Conservation (phyloP, 768 basidiomycete genomes). For the Leucosporidium yakuticum region DNA sequence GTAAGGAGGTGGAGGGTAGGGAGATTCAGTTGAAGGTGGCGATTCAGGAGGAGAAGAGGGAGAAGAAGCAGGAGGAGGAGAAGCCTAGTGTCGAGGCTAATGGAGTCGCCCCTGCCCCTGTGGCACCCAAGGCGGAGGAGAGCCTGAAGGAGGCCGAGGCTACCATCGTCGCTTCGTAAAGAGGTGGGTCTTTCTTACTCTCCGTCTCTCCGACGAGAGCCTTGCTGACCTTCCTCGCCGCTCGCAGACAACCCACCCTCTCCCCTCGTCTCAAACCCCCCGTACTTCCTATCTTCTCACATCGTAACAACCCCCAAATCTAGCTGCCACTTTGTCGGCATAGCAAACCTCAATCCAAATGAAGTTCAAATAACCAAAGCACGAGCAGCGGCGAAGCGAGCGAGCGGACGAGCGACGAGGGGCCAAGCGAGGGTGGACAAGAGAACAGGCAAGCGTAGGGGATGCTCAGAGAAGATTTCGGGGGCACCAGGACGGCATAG, state of each 20-base stretch:
- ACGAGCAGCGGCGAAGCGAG: too few relatives aligned
- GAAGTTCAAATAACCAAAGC: too few relatives aligned
- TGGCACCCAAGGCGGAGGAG: not conserved
- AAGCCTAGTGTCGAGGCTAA: not conserved
- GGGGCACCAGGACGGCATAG: too few relatives aligned
- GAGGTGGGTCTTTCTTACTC: not conserved
- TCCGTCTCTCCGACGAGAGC: not conserved
- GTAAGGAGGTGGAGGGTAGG: slow-evolving; percentile 80
- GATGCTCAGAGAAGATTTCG: too few relatives aligned
- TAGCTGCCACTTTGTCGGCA: too few relatives aligned
- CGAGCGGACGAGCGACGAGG: too few relatives aligned
- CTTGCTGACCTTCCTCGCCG: not conserved
- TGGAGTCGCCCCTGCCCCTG: not conserved
- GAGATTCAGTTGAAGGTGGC: slow-evolving; percentile 90
- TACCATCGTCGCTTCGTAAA: slow-evolving; percentile 32
- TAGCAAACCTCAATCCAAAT: too few relatives aligned
- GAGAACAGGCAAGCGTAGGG: too few relatives aligned
- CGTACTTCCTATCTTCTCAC: too few relatives aligned
- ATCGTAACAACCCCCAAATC: too few relatives aligned
- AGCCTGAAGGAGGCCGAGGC: slow-evolving; percentile 23
- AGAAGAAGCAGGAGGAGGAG: slow-evolving; percentile 6
- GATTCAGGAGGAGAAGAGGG: slow-evolving; percentile 58
- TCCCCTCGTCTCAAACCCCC: too few relatives aligned
- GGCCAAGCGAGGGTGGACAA: too few relatives aligned
- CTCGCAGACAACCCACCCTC: not conserved